These are phyloP conservation scores for Paraglomus brasilianum DNA, from an alignment of 192 early-diverging fungal genomes.

Conservation along the genomic window DNA sequence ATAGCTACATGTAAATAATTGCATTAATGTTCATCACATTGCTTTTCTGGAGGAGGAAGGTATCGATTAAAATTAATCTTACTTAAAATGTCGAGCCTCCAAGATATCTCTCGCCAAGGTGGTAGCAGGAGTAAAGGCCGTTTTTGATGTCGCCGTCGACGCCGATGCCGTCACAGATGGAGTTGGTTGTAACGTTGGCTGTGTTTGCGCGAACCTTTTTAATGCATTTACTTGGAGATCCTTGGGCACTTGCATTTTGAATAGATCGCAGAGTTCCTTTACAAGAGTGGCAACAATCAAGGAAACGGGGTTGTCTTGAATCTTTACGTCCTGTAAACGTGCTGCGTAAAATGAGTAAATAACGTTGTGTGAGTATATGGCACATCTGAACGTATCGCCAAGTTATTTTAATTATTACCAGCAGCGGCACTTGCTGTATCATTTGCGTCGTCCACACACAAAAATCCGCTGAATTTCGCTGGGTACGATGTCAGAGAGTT, in stretches of 20 bases:
- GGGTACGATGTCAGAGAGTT: slow-evolving; percentile 28
- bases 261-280: slow-evolving; percentile 21
- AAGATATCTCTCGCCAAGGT: slow-evolving; percentile 12
- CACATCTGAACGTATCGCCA: background rate
- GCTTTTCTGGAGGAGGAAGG: background rate
- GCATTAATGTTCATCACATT: background rate
- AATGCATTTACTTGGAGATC: slow-evolving; percentile 17
- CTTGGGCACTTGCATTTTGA: slow-evolving; percentile 18
- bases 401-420: slow-evolving; percentile 1
- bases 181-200: background rate
- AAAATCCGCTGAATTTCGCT: slow-evolving; percentile 28
- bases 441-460: slow-evolving; percentile 27
- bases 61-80: background rate
- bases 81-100: slow-evolving; percentile 25
- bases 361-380: background rate
- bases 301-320: slow-evolving; percentile 24
- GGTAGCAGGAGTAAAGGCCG: background rate
- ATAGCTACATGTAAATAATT: slow-evolving; percentile 12
- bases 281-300: slow-evolving; percentile 24
- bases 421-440: slow-evolving; percentile 12
- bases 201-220: background rate
- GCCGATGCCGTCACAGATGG: background rate
- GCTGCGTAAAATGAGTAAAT: background rate
- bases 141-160: background rate
- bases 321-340: slow-evolving; percentile 11